phyloP scores from a whole-genome alignment of 306 rosid species.

The Trifolium dubium region DNA sequence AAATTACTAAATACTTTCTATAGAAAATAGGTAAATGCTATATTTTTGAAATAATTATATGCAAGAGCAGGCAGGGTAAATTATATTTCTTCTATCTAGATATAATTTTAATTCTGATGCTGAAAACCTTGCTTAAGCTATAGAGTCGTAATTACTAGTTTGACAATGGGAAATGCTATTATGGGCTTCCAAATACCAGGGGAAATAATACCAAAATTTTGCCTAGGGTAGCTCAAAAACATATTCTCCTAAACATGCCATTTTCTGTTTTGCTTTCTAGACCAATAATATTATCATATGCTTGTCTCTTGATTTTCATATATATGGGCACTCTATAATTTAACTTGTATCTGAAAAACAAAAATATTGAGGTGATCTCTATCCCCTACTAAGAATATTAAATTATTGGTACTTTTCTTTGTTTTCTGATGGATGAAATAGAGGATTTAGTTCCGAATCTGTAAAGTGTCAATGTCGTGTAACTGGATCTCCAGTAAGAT shows the following conservation, averaged over 20 bases:
- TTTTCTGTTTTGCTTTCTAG: conserved; percentile 14
- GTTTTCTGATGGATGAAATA: conserved; percentile 27
- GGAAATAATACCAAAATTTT: conserved; percentile 5
- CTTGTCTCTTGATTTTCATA: conserved; percentile 15
- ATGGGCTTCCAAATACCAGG: background rate
- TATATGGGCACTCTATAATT: conserved; percentile 1
- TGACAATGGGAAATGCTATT: background rate
- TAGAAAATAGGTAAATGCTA: background rate
- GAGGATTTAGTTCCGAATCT: conserved; percentile 28
- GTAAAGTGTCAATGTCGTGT: conserved; percentile 4
- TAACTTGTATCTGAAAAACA: background rate
- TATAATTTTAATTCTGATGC: conserved; percentile 17
- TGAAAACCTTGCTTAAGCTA: conserved; percentile 21
- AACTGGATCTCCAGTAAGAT: background rate
- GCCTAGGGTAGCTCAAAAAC: background rate
- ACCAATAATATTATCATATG: conserved; percentile 18
- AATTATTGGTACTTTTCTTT: background rate
- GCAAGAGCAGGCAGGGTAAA: background rate
- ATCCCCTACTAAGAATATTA: conserved; percentile 6
- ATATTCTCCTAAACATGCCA: background rate
- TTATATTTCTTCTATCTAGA: conserved; percentile 4
- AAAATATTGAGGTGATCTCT: conserved; percentile 2
- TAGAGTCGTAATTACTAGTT: conserved; percentile 23
- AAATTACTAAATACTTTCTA: background rate
- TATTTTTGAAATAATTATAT: conserved; percentile 12